Base-by-base conservation (phyloP, 2,329 filamentous ascomycete species). In the Penicillium palitans region DNA sequence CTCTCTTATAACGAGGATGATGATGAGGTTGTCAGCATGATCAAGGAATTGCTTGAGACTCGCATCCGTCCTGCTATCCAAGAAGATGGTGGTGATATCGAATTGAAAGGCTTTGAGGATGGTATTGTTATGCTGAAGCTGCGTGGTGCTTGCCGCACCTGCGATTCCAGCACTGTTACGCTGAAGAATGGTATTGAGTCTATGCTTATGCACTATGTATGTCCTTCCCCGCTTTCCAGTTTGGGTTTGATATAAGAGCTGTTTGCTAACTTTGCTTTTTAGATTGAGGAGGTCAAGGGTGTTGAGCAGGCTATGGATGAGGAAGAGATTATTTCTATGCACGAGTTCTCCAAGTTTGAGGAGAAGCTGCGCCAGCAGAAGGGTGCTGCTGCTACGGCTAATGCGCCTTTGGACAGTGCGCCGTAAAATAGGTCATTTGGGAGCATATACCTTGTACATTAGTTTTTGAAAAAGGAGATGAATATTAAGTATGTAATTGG, bases 131-230 rank as follows among this genome's bases (percentile, higher is more conserved):
- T 86, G 68, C 74, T 96, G 69, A 97, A 96, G 82, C 78, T 99
- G 68, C 84, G 93, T 49, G 95, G 95, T 17, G 95, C 95, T 21
- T 99, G 95, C 77, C 84, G 95, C 65, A 98, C 93, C 21, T 99
- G 95, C 75, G 95, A 98, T 75, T 96, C 91, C 46, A 97, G 93
- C 74, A 98, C 95, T 0, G 93, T 97, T 37, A 99, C 95, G 31
- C 78, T 99, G 66, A 96, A 96, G 82, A 98, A 96, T 74, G 95
- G 95, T 7, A 99, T 99, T 67, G 95, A 99, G 82, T 91, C 90
- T 65, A 98, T 99, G 95, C 76, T 98, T 74, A 97, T 96, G 91
- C 91, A 93, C 75, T 95, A 95, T 76, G 90, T 92, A 76, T 84
- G 89, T 86, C 46, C 37, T 19, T 53, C 46, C 21, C 55, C 55